Evolutionary conservation across 2,329 filamentous ascomycete species (phyloP).

Genomic region (Xylaria sp.): DNA sequence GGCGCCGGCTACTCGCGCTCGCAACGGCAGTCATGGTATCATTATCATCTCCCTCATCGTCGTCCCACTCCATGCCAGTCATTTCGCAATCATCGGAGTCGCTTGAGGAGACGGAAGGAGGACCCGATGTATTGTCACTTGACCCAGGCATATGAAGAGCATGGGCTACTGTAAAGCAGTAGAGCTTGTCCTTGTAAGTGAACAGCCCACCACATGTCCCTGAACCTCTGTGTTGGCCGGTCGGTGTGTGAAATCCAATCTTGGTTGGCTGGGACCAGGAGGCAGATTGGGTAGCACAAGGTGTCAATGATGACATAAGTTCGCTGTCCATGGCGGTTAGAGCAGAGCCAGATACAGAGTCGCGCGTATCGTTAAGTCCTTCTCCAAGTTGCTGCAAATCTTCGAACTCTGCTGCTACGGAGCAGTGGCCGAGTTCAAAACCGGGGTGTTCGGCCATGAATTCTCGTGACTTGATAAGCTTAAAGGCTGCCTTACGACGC

Average conservation of each 20-base stretch:
- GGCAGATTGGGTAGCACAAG: background rate
- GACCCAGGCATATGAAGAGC: background rate
- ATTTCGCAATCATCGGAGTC: background rate
- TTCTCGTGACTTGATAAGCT: background rate
- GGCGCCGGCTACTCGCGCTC: background rate
- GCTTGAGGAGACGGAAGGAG: background rate
- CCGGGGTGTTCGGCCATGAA: background rate
- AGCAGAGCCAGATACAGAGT: background rate
- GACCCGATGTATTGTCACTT: background rate
- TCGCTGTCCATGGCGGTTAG: background rate
- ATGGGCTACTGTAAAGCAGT: background rate
- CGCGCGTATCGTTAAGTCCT: background rate
- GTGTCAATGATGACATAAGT: background rate
- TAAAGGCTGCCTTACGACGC: background rate
- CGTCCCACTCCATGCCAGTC: background rate
- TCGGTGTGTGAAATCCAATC: background rate
- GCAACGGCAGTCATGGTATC: background rate
- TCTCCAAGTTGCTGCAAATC: background rate
- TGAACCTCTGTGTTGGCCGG: background rate
- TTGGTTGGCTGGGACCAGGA: background rate
- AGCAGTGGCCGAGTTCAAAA: background rate
- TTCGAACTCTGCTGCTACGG: background rate
- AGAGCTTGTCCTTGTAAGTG: background rate
- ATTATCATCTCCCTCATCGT: background rate
- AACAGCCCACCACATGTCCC: background rate